Evolutionary conservation across 2,329 filamentous ascomycete species (phyloP), one percentile per base, ranked within the genome.

Genomic region (Fusarium sp.): DNA sequence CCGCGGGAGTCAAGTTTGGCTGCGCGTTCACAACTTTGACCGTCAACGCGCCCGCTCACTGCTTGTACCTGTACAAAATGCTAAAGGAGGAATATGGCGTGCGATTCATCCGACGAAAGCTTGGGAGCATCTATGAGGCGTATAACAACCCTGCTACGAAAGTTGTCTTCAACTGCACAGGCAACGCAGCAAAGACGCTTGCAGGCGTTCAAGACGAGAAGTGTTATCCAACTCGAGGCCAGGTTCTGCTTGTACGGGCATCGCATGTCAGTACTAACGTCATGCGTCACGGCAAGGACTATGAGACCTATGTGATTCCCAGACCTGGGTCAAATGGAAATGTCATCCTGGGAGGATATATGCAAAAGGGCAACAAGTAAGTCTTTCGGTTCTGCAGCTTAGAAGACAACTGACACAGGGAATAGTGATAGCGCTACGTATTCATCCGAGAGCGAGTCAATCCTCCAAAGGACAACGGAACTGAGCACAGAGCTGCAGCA

Each of bases 281-380:
- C 5, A 63, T 63, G 60, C 60, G 60, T 1, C 60, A 63, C 20
- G 55, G 60, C 1, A 61, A 36, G 2, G 55, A 61, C 31, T 61
- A 63, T 3, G 60, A 61, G 13, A 50, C 60, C 0, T 63, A 63
- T 18, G 44, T 63, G 0, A 63, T 63, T 3, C 60, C 60, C 1
- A 49, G 60, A 10, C 60, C 60, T 27, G 55, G 55, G 4, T 63
- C 60, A 3, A 63, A 63, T 33, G 60, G 55, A 0, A 63, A 63
- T n/a, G 60, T 61, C 3, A 35, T 63, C 2, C 25, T 63, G 18
- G 60, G 60, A 38, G 60, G 60, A 5, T 63, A 61, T 1, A 63
- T 63, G 60, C 60, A 63, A 4, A 61, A 63, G 17, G 38, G 55
- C 6, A 41, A 44, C 1, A 25, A 39, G 60, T 63, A 18, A 38